Conservation (phyloP, 306 rosid species). For the Purshia tridentata region DNA sequence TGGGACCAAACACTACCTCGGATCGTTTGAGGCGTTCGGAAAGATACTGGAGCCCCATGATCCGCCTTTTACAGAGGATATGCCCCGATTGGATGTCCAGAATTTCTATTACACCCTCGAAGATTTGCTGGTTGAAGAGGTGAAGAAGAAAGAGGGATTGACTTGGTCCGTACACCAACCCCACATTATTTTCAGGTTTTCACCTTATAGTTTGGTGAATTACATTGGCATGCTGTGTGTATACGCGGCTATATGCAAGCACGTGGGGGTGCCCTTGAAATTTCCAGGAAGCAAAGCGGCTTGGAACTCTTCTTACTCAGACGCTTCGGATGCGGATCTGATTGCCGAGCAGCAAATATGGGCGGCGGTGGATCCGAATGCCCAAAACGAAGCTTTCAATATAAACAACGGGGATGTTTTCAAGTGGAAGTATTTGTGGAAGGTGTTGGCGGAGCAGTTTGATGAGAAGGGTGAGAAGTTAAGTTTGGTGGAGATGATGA, state of each 20-base stretch:
- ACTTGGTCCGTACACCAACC: constrained; percentile 68
- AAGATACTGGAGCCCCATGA: constrained; percentile 40
- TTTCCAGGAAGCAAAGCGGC: constrained; percentile 55
- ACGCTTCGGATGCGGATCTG: constrained; percentile 64
- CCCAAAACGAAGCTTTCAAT: constrained; percentile 43
- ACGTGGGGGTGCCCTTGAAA: constrained; percentile 48
- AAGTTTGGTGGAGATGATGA: constrained; percentile 42
- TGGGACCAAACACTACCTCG: constrained; percentile 57
- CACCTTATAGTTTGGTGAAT: constrained; percentile 73
- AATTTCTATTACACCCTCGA: constrained; percentile 63
- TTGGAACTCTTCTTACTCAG: constrained; percentile 47
- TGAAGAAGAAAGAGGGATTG: constrained; percentile 44
- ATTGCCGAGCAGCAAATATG: constrained; percentile 60
- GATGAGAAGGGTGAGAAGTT: constrained; percentile 28
- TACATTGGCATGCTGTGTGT: constrained; percentile 45
- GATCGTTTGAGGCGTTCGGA: constrained; percentile 41
- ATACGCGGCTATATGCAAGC: constrained; percentile 73
- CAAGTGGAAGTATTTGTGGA: constrained; percentile 56
- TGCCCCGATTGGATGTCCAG: constrained; percentile 51
- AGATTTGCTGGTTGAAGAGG: constrained; percentile 53
- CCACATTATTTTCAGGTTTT: constrained; percentile 52
- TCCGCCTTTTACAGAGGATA: constrained; percentile 64
- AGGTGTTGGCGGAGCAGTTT: constrained; percentile 48
- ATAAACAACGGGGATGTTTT: constrained; percentile 48
- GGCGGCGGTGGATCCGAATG: constrained; percentile 56